Conservation (phyloP, 2,329 filamentous ascomycete species). For the Mariannaea sp. region DNA sequence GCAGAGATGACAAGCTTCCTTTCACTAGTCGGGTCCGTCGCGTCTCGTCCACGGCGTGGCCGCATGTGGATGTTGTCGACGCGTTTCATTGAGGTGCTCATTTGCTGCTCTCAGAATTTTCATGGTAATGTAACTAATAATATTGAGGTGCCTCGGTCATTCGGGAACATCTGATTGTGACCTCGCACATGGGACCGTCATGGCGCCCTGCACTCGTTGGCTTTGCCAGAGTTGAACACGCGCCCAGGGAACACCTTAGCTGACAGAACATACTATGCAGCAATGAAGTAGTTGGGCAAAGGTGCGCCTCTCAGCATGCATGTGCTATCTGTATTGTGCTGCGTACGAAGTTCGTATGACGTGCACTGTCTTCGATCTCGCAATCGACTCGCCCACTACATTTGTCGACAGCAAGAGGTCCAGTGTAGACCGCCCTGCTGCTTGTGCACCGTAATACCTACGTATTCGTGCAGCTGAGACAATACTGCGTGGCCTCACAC, state of each 20-base stretch:
- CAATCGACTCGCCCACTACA: neutral
- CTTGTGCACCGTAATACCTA: neutral
- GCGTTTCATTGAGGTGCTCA: conserved; percentile 5
- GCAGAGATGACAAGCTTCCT: conserved; percentile 26
- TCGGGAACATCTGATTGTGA: conserved; percentile 11
- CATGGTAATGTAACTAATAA: conserved; percentile 9
- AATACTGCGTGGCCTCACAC: neutral
- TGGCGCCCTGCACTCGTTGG: neutral
- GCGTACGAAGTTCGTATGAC: neutral
- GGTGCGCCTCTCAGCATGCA: too few relatives aligned
- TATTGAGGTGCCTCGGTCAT: conserved; percentile 10
- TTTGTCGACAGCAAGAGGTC: neutral
- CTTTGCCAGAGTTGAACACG: conserved; percentile 1
- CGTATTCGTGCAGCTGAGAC: neutral
- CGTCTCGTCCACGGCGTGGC: conserved; percentile 9
- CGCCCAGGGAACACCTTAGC: conserved; percentile 3
- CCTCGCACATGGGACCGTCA: neutral
- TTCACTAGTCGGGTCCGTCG: conserved; percentile 14
- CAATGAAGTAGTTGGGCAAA: neutral
- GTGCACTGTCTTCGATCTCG: neutral
- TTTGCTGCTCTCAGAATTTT: conserved; percentile 16
- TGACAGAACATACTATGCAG: neutral
- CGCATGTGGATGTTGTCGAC: conserved; percentile 12
- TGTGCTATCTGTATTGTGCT: too few relatives aligned
- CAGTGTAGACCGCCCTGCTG: neutral